Conservation (phyloP, 2,329 filamentous ascomycete species). For the Thelonectria rubi region DNA sequence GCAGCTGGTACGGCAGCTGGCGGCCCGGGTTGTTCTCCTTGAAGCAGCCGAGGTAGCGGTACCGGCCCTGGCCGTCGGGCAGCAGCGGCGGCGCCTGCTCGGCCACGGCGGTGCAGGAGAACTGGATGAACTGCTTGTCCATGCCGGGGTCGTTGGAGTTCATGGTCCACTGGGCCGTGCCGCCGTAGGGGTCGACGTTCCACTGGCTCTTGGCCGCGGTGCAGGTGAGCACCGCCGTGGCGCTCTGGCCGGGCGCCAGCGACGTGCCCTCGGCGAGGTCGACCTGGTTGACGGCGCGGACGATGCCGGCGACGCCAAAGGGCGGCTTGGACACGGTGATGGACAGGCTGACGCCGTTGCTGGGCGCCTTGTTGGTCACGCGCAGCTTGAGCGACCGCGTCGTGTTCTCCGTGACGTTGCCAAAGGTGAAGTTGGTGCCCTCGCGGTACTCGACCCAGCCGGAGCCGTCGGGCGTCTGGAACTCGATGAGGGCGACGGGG, state of each 20-base stretch:
- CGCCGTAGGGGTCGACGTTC: conserved; percentile 61
- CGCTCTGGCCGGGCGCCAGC: conserved; percentile 59
- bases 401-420: conserved; percentile 62
- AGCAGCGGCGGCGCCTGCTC: conserved; percentile 62
- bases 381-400: conserved; percentile 59
- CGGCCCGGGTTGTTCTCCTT: conserved; percentile 64
- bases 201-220: conserved; percentile 65
- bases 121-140: conserved; percentile 62
- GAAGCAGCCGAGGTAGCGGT: conserved; percentile 64
- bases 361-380: conserved; percentile 60
- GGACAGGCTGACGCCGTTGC: conserved; percentile 57
- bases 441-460: conserved; percentile 59
- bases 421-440: conserved; percentile 60
- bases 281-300: conserved; percentile 63
- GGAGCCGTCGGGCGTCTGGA: conserved; percentile 60
- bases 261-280: conserved; percentile 66
- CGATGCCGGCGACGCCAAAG: conserved; percentile 62
- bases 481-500: conserved; percentile 62
- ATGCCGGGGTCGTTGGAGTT: conserved; percentile 64
- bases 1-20: conserved; percentile 56
- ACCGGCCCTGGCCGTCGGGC: conserved; percentile 55
- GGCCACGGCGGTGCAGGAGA: conserved; percentile 60
- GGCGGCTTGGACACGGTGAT: conserved; percentile 70
- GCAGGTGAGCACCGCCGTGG: conserved; percentile 63
- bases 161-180: conserved; percentile 62